These are phyloP conservation scores for Colletotrichum chrysophilum DNA, from an alignment of 2,329 filamentous ascomycete species.

Conservation along the genomic window DNA sequence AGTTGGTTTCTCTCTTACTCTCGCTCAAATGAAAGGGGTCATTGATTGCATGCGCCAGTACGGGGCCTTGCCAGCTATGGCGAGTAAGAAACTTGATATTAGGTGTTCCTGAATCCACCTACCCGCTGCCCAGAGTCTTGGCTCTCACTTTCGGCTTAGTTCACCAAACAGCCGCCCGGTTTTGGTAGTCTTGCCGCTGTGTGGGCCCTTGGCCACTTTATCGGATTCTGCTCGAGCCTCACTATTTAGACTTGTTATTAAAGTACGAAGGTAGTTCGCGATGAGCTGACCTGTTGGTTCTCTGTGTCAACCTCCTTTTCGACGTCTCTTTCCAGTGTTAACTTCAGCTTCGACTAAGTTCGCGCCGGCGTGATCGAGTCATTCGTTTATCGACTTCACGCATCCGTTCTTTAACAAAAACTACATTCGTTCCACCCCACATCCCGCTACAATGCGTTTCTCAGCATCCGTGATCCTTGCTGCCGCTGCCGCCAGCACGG, in stretches of 20 bases:
- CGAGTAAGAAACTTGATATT: neutral
- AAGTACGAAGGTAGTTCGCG: neutral
- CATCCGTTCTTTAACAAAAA: neutral
- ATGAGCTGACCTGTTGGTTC: neutral
- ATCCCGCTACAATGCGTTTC: conserved; percentile 33
- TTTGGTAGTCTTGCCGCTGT: neutral
- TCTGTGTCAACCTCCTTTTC: neutral
- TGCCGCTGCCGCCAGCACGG: conserved; percentile 22
- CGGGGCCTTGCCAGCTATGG: neutral
- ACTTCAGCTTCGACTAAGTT: neutral
- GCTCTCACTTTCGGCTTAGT: neutral
- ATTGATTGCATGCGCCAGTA: neutral
- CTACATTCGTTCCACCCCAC: neutral
- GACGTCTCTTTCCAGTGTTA: neutral
- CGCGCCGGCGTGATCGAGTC: neutral
- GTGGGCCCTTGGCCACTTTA: neutral
- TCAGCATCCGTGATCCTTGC: conserved; percentile 30
- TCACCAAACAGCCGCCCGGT: neutral
- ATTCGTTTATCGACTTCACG: neutral
- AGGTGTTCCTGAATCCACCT: neutral
- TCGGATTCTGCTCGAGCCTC: neutral
- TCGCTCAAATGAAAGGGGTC: neutral
- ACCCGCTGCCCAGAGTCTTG: neutral
- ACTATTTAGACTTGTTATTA: neutral
- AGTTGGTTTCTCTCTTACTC: neutral